Evolutionary conservation across 768 basidiomycete species (phyloP).

Genomic region (Mycena haematopus): DNA sequence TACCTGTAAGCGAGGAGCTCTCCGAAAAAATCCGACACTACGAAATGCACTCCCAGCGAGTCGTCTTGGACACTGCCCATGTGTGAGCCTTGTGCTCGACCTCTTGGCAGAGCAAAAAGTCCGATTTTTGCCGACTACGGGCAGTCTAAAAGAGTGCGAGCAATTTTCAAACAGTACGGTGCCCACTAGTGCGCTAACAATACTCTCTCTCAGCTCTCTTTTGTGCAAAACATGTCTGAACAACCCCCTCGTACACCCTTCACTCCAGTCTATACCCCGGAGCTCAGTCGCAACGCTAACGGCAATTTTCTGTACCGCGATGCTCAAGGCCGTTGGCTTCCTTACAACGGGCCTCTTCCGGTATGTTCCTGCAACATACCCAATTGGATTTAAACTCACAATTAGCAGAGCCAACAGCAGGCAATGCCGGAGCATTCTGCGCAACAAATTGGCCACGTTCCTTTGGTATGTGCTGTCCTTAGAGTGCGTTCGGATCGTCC

Average conservation of each 20-base stretch:
- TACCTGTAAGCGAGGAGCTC: background rate
- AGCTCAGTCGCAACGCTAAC: background rate
- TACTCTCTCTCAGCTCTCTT: background rate
- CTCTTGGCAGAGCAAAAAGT: background rate
- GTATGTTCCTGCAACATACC: background rate
- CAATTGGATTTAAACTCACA: background rate
- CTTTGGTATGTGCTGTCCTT: background rate
- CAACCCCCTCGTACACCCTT: conserved; percentile 6
- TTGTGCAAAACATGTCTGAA: background rate
- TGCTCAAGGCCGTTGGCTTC: background rate
- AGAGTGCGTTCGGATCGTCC: too few species aligned
- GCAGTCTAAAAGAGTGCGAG: background rate
- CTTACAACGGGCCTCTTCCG: conserved; percentile 1
- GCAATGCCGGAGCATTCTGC: background rate
- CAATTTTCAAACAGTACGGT: background rate
- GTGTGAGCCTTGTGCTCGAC: background rate
- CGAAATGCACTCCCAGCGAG: background rate
- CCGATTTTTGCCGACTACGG: background rate
- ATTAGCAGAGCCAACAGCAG: background rate
- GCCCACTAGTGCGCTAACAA: background rate
- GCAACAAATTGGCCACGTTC: background rate
- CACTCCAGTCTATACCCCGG: background rate
- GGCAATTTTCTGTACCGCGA: conserved; percentile 1
- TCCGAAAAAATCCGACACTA: background rate
- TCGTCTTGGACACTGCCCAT: background rate